phyloP scores from a whole-genome alignment of 805 yeast species.

The Lipomyces kockii region DNA sequence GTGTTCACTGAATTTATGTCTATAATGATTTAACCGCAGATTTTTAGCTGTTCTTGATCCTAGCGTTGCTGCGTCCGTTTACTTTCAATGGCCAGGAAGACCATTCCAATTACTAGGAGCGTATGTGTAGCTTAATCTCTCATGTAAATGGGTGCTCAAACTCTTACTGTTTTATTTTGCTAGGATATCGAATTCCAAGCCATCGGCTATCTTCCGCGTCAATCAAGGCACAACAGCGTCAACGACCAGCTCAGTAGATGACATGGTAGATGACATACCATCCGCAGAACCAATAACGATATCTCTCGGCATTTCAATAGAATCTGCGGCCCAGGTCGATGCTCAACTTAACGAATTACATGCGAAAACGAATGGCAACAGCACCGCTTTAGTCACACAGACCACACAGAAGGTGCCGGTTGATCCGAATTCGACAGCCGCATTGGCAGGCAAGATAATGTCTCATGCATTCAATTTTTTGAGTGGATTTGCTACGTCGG shows the following conservation, averaged over 20 bases:
- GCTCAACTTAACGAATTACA: constrained; percentile 56
- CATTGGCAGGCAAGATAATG: constrained; percentile 83
- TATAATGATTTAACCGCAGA: not conserved
- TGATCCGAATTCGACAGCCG: constrained; percentile 56
- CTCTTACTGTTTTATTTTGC: not conserved
- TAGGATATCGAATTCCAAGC: constrained; percentile 58
- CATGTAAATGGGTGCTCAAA: constrained; percentile 47
- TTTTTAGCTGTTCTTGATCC: constrained; percentile 53
- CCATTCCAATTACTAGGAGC: constrained; percentile 48
- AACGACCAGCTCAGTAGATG: constrained; percentile 50
- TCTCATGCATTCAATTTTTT: constrained; percentile 89
- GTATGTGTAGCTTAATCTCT: constrained; percentile 45
- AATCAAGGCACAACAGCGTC: constrained; percentile 48
- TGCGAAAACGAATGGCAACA: constrained; percentile 36
- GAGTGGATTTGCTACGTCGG: constrained; percentile 79
- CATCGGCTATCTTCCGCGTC: constrained; percentile 88
- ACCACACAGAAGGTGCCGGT: constrained; percentile 43
- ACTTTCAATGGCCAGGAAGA: constrained; percentile 75
- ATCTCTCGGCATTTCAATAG: constrained; percentile 87
- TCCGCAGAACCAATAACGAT: constrained; percentile 47
- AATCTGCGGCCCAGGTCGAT: constrained; percentile 71
- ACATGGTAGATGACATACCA: constrained; percentile 58
- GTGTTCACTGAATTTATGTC: constrained; percentile 22
- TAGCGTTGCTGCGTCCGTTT: constrained; percentile 79
- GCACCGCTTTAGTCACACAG: constrained; percentile 42